Evolutionary conservation across 1,139 yeast genomes (phyloP).

Genomic region (Geotrichum histeridarum): DNA sequence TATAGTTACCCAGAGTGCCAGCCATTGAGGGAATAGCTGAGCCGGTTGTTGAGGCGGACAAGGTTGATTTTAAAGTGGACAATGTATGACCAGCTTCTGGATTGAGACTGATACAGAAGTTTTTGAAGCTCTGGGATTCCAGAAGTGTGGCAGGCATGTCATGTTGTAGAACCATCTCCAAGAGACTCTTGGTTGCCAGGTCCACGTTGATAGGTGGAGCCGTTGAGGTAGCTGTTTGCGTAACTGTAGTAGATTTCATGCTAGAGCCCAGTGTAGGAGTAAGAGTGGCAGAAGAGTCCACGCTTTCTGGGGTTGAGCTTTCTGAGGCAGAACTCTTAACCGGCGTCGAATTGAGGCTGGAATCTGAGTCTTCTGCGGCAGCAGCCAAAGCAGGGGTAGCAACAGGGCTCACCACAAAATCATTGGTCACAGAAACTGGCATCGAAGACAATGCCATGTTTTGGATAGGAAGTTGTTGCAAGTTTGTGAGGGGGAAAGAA

Average conservation of each 20-base stretch:
- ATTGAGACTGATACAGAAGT: slow-evolving; percentile 11
- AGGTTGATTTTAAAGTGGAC: slow-evolving; percentile 2
- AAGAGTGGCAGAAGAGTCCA: not conserved
- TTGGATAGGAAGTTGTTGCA: not conserved
- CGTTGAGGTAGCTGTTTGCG: not conserved
- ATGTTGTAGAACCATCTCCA: slow-evolving; percentile 13
- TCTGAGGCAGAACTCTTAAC: not conserved
- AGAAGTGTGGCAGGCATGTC: slow-evolving; percentile 10
- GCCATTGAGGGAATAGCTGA: not conserved
- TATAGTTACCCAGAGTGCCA: slow-evolving; percentile 4
- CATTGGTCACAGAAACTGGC: not conserved
- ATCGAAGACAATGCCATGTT: not conserved
- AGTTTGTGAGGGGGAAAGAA: slow-evolving; percentile 7
- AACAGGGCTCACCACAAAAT: not conserved
- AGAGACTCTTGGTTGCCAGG: slow-evolving; percentile 5
- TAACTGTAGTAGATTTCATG: not conserved
- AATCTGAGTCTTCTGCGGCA: not conserved
- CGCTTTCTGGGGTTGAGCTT: not conserved
- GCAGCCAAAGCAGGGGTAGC: not conserved
- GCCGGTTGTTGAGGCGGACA: not conserved
- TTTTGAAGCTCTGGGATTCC: slow-evolving; percentile 12
- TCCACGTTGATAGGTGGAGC: slow-evolving; percentile 7
- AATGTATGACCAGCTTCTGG: slow-evolving; percentile 6
- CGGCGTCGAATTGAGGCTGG: not conserved
- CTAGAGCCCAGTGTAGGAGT: not conserved